Base-by-base conservation (phyloP, 1,139 yeast genomes). In the Yamadazyma triangularis region DNA sequence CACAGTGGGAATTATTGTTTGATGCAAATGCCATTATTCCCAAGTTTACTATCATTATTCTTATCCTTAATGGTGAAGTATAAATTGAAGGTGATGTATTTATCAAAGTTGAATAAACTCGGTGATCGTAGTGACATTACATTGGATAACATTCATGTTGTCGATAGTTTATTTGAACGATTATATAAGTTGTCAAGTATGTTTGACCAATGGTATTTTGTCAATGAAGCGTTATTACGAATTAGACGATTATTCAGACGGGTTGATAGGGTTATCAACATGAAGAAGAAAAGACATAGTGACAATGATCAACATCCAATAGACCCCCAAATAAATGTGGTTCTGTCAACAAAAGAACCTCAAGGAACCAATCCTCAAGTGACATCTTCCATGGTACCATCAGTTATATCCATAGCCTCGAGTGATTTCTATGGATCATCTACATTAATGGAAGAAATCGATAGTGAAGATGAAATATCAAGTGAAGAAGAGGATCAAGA, bases 191-290 rank as follows among this genome's bases (percentile, higher is more conserved):
- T 37, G 12, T 26, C 45, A 14, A 26, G 26, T 15, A 32, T 39
- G 10, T 39, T 44, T 13, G 27, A 31, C 3, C 43, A 35, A 16
- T 52, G 57, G 57, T 48, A 49, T 49, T 51, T 50, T 30, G 40
- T 50, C 4, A 34, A 31, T 8, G 50, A 51, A 24, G 45, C 6
- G 6, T 18, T 21, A 21, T 21, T 10, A 21, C 7, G 12, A 21
- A 21, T 10, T 21, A 21, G 6, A 6, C 8, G n/a, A 21, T 21
- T 21, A 21, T 21, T 21, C n/a, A 21, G 9, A 7, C 6, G 20
- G 9, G 6, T 6, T 18, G 6, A 18, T 18, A 18, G 9, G 9
- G 6, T 18, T 7, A 9, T 18, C 9, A 18, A 18, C 9, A 18
- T 18, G 6, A 18, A 18, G 9, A 18, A 18, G 20, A 34, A 19